A percentile compares a stretch with the other conserved stretches of the same genome.
These are phyloP conservation scores for Monosporascus sp. DNA, from an alignment of 2,329 filamentous ascomycete species.

Conservation along the genomic window DNA sequence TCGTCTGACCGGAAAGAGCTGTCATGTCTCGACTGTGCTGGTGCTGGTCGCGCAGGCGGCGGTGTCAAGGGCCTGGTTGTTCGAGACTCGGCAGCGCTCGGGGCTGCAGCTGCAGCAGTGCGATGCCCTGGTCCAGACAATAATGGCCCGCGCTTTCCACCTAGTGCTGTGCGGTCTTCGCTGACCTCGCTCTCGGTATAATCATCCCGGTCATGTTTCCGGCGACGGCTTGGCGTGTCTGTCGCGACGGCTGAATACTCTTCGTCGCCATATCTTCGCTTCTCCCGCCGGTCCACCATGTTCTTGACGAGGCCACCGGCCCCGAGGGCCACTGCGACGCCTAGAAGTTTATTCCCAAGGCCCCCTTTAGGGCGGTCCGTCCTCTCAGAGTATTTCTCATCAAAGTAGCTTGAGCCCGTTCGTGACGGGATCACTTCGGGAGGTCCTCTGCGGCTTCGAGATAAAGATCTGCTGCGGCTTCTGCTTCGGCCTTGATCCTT, in stretches of 20 bases:
- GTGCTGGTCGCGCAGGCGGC: constrained; percentile 29
- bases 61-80: constrained; percentile 43
- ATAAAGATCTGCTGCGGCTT: constrained; percentile 30
- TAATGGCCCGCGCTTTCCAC: constrained; percentile 25
- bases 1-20: constrained; percentile 53
- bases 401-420: constrained; percentile 51
- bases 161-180: constrained; percentile 35
- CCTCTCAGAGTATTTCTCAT: constrained; percentile 62
- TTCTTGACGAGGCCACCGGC: constrained; percentile 58
- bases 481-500: constrained; percentile 35
- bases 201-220: constrained; percentile 29
- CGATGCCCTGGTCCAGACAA: constrained; percentile 45
- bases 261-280: constrained; percentile 45
- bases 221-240: constrained; percentile 51
- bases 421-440: constrained; percentile 50
- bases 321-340: constrained; percentile 57
- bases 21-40: constrained; percentile 34
- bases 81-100: constrained; percentile 41
- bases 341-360: constrained; percentile 56
- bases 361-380: constrained; percentile 37
- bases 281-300: constrained; percentile 49
- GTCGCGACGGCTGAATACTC: constrained; percentile 60
- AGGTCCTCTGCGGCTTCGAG: constrained; percentile 29
- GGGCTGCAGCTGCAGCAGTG: constrained; percentile 37
- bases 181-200: constrained; percentile 40